phyloP scores from a whole-genome alignment of 2,329 filamentous ascomycete genomes.

The Ceratocystis albifundus region DNA sequence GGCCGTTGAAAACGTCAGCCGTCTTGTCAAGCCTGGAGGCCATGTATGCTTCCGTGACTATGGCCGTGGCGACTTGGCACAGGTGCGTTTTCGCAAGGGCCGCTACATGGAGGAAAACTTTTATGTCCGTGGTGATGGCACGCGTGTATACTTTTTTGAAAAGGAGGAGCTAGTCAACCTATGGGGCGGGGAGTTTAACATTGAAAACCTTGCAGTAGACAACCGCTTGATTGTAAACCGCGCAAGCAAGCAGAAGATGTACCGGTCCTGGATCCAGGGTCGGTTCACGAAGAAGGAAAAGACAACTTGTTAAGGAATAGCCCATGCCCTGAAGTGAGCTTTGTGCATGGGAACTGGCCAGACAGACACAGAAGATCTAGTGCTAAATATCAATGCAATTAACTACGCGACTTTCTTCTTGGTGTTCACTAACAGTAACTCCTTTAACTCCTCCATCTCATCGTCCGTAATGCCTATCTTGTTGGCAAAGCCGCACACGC shows the following conservation, averaged over 20 bases:
- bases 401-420: background rate
- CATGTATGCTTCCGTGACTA: constrained; percentile 93
- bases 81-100: constrained; percentile 94
- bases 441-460: constrained; percentile 34
- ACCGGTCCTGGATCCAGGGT: constrained; percentile 89
- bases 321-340: constrained; percentile 6
- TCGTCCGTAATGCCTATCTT: constrained; percentile 45
- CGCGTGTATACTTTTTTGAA: constrained; percentile 95
- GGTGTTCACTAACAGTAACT: constrained; percentile 30
- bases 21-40: constrained; percentile 82
- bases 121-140: constrained; percentile 90
- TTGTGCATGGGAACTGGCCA: background rate
- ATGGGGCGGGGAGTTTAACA: constrained; percentile 48
- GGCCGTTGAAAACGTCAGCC: constrained; percentile 69
- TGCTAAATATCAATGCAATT: no score
- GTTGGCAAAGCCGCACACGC: constrained; percentile 53
- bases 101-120: constrained; percentile 94
- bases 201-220: constrained; percentile 72
- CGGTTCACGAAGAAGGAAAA: constrained; percentile 59
- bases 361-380: no score
- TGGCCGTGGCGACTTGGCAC: constrained; percentile 84
- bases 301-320: constrained; percentile 5
- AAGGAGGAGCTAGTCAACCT: constrained; percentile 67
- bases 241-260: constrained; percentile 89
- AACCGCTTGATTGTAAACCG: constrained; percentile 85